Base-by-base conservation (phyloP, 257 asterid genomes). In the Voacanga thouarsii region DNA sequence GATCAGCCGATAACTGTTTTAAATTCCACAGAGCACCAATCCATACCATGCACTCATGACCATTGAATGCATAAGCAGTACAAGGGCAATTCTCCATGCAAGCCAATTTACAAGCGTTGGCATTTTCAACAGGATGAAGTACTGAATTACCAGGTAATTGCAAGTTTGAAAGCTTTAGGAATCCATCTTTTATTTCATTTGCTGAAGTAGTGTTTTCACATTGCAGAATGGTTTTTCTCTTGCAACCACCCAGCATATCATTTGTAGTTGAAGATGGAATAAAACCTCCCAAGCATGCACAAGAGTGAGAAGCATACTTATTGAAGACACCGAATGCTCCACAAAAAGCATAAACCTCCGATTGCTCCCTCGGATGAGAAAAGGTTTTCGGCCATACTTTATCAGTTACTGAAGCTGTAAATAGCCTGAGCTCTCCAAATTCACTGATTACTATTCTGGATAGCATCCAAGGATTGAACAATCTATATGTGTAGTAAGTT, bases 31-130 rank as follows among this genome's bases (percentile, higher is more conserved):
- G 79, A 77, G 41, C 79, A n/a, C 83, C 90, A 21, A 75, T 78
- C 90, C 90, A 87, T 0, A 79, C 7, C 7, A 43, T 81, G 74
- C 90, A 87, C 51, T 63, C 70, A 53, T 30, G 49, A 10, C 26
- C 78, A 41, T 3, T 50, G 28, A 77, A 81, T 55, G 85, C 80
- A 76, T 84, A 84, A 65, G 86, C 89, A 11, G 82, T 24, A 78
- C 89, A 84, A 21, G 79, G 50, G 80, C 88, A 86, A 75, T 14
- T 55, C 72, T 70, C 50, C 49, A 15, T 26, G 75, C 90, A 88
- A 4, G 77, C 83, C 18, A 74, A 75, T 57, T 39, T 15, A 69
- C 90, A 87, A 26, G 1, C 77, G 64, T 51, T 71, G 6, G 43
- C 59, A 77, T 28, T 78, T 26, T 51, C 63, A 64, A 68, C 78